A percentile compares a stretch with the other conserved stretches of the same genome.
These are phyloP conservation scores for Puccinia coronata DNA, from an alignment of 1,284 basidiomycete genomes.

Conservation along the genomic window DNA sequence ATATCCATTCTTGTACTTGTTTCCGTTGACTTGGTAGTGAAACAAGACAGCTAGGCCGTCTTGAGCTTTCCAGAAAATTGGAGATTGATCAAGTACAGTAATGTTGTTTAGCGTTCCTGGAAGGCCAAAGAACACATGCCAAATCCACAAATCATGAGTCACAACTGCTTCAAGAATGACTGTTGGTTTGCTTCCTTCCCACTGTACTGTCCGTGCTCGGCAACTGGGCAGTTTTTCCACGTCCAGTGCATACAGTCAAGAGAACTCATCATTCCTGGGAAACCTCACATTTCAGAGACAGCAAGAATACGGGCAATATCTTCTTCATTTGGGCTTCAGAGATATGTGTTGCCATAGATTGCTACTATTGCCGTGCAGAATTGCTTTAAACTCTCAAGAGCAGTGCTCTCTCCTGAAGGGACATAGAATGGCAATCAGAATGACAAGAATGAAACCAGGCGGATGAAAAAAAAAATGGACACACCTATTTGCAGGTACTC, in stretches of 20 bases:
- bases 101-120: no score
- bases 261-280: not conserved
- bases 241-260: conserved; percentile 26
- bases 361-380: not conserved
- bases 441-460: no score
- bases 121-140: no score
- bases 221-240: conserved; percentile 20
- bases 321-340: not conserved
- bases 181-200: conserved; percentile 17
- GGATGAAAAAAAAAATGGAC: no score
- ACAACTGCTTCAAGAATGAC: conserved; percentile 19
- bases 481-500: no score
- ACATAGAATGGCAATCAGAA: no score
- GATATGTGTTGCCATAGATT: not conserved
- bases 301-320: not conserved
- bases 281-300: not conserved
- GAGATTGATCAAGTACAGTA: not conserved
- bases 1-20: not conserved
- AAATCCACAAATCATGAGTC: not conserved
- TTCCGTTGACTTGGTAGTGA: conserved; percentile 4
- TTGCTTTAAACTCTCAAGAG: not conserved
- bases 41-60: not conserved
- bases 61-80: not conserved
- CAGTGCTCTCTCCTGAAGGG: not conserved
- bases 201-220: conserved; percentile 1